Conservation (phyloP, 2,329 filamentous ascomycete genomes). For the Teratosphaeria gauchensis region DNA sequence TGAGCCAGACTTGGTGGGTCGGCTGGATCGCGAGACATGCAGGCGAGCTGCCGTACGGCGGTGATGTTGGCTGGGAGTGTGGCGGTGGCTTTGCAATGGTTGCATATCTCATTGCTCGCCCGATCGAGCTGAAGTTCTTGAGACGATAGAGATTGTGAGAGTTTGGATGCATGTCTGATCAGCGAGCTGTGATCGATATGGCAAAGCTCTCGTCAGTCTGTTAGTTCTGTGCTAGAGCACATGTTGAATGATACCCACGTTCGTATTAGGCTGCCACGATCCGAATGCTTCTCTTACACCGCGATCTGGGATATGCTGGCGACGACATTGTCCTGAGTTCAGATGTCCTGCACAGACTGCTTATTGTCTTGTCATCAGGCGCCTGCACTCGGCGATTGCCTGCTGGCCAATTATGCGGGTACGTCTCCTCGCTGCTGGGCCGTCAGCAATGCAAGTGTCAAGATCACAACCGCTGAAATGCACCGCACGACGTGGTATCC, state of each 20-base stretch:
- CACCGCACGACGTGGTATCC: too few relatives aligned
- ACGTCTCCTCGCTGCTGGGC: too few relatives aligned
- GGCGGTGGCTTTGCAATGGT: conserved; percentile 51
- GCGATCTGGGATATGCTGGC: not conserved
- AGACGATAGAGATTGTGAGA: conserved; percentile 11
- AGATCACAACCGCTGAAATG: too few relatives aligned
- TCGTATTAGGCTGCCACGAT: not conserved
- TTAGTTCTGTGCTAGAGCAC: not conserved
- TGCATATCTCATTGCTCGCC: conserved; percentile 43
- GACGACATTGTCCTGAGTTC: not conserved
- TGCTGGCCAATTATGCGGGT: too few relatives aligned
- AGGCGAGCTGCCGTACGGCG: conserved; percentile 41
- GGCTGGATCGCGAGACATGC: conserved; percentile 57
- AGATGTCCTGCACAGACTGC: too few relatives aligned
- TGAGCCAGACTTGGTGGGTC: conserved; percentile 57
- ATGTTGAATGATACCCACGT: not conserved
- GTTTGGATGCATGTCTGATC: not conserved
- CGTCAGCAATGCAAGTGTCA: too few relatives aligned
- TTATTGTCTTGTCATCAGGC: too few relatives aligned
- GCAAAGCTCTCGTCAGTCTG: not conserved
- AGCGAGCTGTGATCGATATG: not conserved
- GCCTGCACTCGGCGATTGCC: too few relatives aligned
- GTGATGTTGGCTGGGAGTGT: conserved; percentile 56
- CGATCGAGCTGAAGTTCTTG: conserved; percentile 37
- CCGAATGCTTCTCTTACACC: not conserved